These are phyloP conservation scores for Leishmania guyanensis DNA, from an alignment of 208 protist species.

Conservation along the genomic window DNA sequence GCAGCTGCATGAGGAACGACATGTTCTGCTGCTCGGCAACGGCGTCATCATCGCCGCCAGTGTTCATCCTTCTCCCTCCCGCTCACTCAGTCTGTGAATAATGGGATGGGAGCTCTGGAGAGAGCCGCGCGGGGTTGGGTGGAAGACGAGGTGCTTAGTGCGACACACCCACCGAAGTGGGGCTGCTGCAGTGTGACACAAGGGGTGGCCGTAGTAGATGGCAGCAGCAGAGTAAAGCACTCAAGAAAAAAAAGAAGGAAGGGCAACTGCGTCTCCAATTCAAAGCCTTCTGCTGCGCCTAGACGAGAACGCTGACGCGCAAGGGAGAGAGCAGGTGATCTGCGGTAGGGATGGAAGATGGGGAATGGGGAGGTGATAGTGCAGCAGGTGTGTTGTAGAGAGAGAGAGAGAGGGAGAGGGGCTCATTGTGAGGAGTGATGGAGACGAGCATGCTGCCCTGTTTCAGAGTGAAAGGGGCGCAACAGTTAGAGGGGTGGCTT, in stretches of 20 bases:
- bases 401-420: background rate
- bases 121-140: background rate
- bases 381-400: background rate
- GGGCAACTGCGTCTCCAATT: background rate
- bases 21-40: conserved; percentile 51
- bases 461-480: background rate
- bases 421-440: background rate
- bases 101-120: background rate
- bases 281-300: background rate
- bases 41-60: conserved; percentile 10
- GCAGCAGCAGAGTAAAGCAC: background rate
- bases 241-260: background rate
- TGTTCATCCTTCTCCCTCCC: conserved; percentile 1
- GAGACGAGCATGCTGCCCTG: background rate
- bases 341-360: background rate
- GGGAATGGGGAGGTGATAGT: background rate
- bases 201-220: background rate
- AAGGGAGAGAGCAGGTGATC: background rate
- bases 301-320: background rate
- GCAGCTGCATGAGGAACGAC: conserved; percentile 59
- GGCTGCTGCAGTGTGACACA: background rate
- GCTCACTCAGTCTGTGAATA: background rate
- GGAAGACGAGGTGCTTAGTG: background rate
- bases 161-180: background rate
- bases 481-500: background rate